phyloP scores from a whole-genome alignment of 2,329 filamentous ascomycete genomes.

The Cyanodermella asteris region DNA sequence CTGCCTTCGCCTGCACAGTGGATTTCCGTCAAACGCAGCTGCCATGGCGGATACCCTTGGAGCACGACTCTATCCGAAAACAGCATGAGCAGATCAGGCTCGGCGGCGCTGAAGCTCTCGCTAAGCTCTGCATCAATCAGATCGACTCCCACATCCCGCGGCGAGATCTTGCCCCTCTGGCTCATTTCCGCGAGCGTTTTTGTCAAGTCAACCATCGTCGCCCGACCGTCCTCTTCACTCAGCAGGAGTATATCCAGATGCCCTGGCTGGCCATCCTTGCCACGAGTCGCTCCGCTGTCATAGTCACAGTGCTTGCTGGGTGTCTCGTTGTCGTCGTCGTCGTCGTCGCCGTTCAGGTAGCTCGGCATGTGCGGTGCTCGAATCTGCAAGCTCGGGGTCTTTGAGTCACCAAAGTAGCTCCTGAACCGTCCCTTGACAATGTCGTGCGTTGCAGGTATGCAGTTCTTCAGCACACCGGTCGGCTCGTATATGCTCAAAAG shows the following conservation, averaged over 20 bases:
- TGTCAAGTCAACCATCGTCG: slow-evolving; percentile 87
- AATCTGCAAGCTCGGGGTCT: slow-evolving; percentile 50
- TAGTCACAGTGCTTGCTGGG: slow-evolving; percentile 7
- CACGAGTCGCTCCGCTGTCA: too few relatives aligned
- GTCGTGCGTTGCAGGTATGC: slow-evolving; percentile 65
- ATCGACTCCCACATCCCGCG: slow-evolving; percentile 63
- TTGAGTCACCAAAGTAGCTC: slow-evolving; percentile 65
- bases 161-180: slow-evolving; percentile 61
- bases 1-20: slow-evolving; percentile 36
- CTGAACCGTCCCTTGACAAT: slow-evolving; percentile 59
- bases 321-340: slow-evolving; percentile 6
- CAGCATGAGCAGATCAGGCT: slow-evolving; percentile 74
- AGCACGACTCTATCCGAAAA: slow-evolving; percentile 71
- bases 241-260: slow-evolving; percentile 52
- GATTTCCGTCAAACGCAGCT: slow-evolving; percentile 83
- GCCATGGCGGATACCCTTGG: slow-evolving; percentile 90
- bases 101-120: slow-evolving; percentile 54
- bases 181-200: slow-evolving; percentile 90
- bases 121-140: slow-evolving; percentile 75
- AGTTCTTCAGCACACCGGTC: slow-evolving; percentile 71
- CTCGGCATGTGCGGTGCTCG: slow-evolving; percentile 47
- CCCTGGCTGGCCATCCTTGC: background rate
- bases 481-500: slow-evolving; percentile 80
- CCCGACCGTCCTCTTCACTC: slow-evolving; percentile 69
- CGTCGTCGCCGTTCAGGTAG: slow-evolving; percentile 12